Evolutionary conservation across 805 yeast genomes (phyloP).

Genomic region (Diddensiella transvaalensis): DNA sequence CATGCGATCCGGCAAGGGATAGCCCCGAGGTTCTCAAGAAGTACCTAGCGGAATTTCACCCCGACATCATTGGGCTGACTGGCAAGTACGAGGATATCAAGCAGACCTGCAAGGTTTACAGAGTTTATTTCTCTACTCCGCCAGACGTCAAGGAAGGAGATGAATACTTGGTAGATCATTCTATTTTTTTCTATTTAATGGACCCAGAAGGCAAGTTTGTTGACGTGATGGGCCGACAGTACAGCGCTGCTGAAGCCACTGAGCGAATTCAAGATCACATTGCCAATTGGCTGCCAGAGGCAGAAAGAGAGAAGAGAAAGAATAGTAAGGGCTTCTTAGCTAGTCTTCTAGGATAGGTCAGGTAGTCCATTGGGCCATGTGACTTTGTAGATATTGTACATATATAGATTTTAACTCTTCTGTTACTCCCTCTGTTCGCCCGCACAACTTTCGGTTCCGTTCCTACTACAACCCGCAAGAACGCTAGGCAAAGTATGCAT

Average conservation of each 20-base stretch:
- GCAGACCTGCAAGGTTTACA: constrained; percentile 77
- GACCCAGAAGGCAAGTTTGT: constrained; percentile 97
- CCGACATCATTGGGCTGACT: constrained; percentile 82
- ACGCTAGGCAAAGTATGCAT: too few relatives aligned
- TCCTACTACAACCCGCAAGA: too few relatives aligned
- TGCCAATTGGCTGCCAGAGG: constrained; percentile 68
- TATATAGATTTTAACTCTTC: neutral
- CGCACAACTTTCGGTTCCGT: too few relatives aligned
- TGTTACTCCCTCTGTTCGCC: neutral
- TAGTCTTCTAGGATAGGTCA: constrained; percentile 5
- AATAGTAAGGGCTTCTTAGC: constrained; percentile 37
- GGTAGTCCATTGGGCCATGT: neutral
- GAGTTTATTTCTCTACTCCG: constrained; percentile 98
- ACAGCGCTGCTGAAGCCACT: constrained; percentile 72
- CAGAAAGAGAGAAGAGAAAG: constrained; percentile 59
- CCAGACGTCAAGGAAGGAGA: constrained; percentile 91
- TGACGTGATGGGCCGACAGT: constrained; percentile 91
- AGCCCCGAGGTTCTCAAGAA: constrained; percentile 78
- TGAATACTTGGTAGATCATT: constrained; percentile 94
- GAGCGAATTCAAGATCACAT: constrained; percentile 73
- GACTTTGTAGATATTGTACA: constrained; percentile 10
- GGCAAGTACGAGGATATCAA: constrained; percentile 86
- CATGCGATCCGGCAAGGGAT: constrained; percentile 97
- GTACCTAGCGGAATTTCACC: constrained; percentile 86
- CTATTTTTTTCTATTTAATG: constrained; percentile 95